Base-by-base conservation (phyloP, 2,329 filamentous ascomycete species). In the Incumbomyces lentus region DNA sequence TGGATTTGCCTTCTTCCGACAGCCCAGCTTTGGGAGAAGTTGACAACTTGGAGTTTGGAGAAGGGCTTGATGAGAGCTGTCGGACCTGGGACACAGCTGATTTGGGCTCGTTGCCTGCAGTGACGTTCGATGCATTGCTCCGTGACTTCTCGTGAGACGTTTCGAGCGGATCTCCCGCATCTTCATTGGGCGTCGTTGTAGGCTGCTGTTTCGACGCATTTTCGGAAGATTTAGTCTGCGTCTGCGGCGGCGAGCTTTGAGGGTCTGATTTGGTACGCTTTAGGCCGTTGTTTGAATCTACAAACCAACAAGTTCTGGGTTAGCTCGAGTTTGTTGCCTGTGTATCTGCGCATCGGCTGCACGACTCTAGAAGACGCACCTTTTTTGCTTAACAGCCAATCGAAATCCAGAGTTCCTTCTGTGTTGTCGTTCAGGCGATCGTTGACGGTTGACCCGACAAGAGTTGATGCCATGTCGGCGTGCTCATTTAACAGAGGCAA, bases 361-460 rank as follows among this genome's bases (percentile, higher is more conserved):
- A 35, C 16, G n/a, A 17, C 13, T 12, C 13, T 35, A 11, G 32
- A 17, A 37, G 40, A 67, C 75, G 66, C 73, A 86, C 87, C 86
- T 82, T 84, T 88, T 53, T 81, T 79, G 57, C 85, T 84, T 67
- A 92, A 84, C 72, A 93, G 84, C 87, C 87, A 94, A 66, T 84
- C 88, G 61, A 93, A 86, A 67, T 94, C 87, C 60, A 93, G 78
- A 55, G 82, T 36, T 5, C 17, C 44, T 38, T 30, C 6, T 38
- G 42, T 19, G 7, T 31, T 37, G 42, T 19, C 29, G 22, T 5
- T 22, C 12, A 38, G 34, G 14, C 30, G 42, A 12, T 45, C 42
- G 34, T 29, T 45, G 19, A 13, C 33, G 7, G 19, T 26, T 34
- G 42, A 31, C 17, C 18, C 18, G 16, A 34, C 22, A 13, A 38